Percentiles rank a stretch among this genome's conserved stretches.
Conservation (phyloP, 169 alveolate species). For the Perkinsus chesapeaki region DNA sequence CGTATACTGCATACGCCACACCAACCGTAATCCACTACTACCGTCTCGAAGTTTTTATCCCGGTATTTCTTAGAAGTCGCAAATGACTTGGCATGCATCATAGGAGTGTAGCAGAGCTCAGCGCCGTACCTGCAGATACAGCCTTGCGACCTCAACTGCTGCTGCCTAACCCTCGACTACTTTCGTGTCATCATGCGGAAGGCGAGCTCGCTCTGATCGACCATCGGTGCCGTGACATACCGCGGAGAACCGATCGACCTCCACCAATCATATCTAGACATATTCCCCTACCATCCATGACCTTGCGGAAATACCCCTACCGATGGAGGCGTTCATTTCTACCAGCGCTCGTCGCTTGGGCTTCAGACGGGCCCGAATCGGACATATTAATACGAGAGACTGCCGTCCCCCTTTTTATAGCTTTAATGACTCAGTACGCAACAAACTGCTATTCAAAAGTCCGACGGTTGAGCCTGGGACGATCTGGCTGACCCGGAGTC, state of each 20-base stretch:
- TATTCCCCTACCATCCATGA: not conserved
- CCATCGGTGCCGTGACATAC: conserved; percentile 34
- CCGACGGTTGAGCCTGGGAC: no score
- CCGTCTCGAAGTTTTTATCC: not conserved
- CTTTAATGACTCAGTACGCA: no score
- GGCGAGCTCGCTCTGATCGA: conserved; percentile 32
- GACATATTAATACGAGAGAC: not conserved
- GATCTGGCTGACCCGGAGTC: no score
- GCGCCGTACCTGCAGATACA: conserved; percentile 4
- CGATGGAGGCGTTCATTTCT: not conserved
- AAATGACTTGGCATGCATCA: conserved; percentile 24
- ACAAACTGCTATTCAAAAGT: no score
- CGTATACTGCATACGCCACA: not conserved
- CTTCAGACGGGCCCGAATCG: not conserved
- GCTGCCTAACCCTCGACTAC: not conserved
- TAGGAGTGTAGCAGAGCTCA: conserved; percentile 27
- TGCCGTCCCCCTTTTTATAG: no score
- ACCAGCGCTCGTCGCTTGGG: no score
- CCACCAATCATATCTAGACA: conserved; percentile 13
- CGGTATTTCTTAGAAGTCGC: not conserved
- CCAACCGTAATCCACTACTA: not conserved
- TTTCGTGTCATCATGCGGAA: conserved; percentile 13
- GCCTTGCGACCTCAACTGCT: not conserved
- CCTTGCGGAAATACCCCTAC: conserved; percentile 4
- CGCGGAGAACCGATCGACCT: conserved; percentile 17